phyloP scores from a whole-genome alignment of 164 flowering plant genomes.

The Taxillus chinensis region DNA sequence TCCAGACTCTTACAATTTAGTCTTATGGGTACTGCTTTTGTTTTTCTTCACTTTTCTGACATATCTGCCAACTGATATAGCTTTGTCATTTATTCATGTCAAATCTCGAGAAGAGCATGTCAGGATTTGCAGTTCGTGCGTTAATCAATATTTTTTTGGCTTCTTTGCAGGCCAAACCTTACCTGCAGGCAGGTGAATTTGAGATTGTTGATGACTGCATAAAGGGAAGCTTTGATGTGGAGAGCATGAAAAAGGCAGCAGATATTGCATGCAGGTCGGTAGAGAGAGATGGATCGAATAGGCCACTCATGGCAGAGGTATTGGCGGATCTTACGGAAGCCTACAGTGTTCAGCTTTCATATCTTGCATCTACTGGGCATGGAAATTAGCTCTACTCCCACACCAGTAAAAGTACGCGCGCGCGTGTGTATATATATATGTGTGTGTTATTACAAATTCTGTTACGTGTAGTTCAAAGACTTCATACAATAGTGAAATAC shows the following conservation, averaged over 20 bases:
- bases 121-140: too few species aligned
- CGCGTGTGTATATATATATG: too few species aligned
- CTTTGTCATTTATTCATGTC: too few species aligned
- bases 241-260: constrained; percentile 69
- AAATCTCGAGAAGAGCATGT: too few species aligned
- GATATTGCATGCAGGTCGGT: constrained; percentile 58
- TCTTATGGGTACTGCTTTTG: constrained; percentile 56
- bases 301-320: constrained; percentile 65
- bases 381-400: not conserved
- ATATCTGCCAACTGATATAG: not conserved
- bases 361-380: constrained; percentile 39
- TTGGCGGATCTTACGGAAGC: constrained; percentile 69
- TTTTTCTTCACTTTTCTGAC: not conserved
- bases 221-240: constrained; percentile 48
- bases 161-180: constrained; percentile 70
- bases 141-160: too few species aligned
- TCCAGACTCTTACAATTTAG: constrained; percentile 81
- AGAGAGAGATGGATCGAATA: constrained; percentile 68
- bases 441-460: too few species aligned
- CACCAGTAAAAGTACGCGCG: too few species aligned
- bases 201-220: constrained; percentile 70
- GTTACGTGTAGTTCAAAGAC: too few species aligned
- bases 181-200: constrained; percentile 78
- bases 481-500: too few species aligned
- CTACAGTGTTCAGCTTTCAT: constrained; percentile 62